These are phyloP conservation scores for Stagonosporopsis tanaceti DNA, from an alignment of 2,329 filamentous ascomycete genomes.

Conservation along the genomic window DNA sequence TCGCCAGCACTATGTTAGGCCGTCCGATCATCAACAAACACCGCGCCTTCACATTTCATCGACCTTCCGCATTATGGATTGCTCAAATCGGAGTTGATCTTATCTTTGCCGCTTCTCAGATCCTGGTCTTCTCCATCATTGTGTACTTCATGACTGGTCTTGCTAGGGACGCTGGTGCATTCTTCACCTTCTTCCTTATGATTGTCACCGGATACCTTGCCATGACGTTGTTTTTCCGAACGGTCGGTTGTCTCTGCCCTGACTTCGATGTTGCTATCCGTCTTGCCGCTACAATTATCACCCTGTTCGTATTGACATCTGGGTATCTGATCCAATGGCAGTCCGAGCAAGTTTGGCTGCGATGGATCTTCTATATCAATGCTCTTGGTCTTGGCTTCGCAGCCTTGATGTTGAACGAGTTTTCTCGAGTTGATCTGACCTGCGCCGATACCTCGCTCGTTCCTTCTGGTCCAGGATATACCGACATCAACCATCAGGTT, in stretches of 20 bases:
- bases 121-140: constrained; percentile 59
- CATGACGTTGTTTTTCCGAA: constrained; percentile 57
- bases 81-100: constrained; percentile 83
- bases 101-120: constrained; percentile 74
- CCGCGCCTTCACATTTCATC: constrained; percentile 81
- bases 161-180: constrained; percentile 54
- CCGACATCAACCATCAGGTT: constrained; percentile 75
- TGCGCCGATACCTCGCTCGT: constrained; percentile 75
- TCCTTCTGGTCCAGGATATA: constrained; percentile 74
- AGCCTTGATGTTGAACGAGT: constrained; percentile 87
- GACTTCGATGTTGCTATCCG: constrained; percentile 89
- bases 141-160: constrained; percentile 61
- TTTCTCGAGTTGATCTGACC: constrained; percentile 71
- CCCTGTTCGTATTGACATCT: constrained; percentile 79
- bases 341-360: constrained; percentile 77
- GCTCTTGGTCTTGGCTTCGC: constrained; percentile 80
- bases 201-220: constrained; percentile 53
- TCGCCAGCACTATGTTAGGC: constrained; percentile 77
- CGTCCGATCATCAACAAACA: constrained; percentile 85
- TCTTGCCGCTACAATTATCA: constrained; percentile 78
- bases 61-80: constrained; percentile 83
- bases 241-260: constrained; percentile 71
- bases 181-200: constrained; percentile 59
- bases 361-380: constrained; percentile 84
- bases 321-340: constrained; percentile 86